Base-by-base conservation (phyloP, 2,329 filamentous ascomycete species). In the Fusarium mundagurra region DNA sequence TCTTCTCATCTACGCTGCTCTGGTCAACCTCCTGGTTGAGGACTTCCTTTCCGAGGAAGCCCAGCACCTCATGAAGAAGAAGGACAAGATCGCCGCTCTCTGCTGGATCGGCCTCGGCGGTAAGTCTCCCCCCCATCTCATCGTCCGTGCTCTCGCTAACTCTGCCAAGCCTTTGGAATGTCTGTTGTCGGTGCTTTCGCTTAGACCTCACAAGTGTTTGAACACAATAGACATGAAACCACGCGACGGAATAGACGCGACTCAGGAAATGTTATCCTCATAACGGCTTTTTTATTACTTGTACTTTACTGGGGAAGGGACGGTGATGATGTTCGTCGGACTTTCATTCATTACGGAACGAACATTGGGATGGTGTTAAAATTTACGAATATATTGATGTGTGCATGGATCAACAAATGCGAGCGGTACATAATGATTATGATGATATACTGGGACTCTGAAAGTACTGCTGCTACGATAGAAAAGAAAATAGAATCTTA, bases 21-120 rank as follows among this genome's bases (percentile, higher is more conserved):
- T 92, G 12, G 90, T 92, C 5, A 90, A 92, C 78, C 81, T 92
- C 36, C 81, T 92, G 41, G 89, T 89, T 9, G 90, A 92, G 75
- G 90, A 92, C 77, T 92, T 92, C 82, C 82, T 92, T 24, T 91
- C 89, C 0, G 88, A 90, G 60, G 88, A 90, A 76, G 86, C 86
- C 0, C 81, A 84, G 57, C 79, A 81, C n/a, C 79, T 84, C 5
- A 81, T 91, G 84, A 86, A 81, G 7, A 86, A 84, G 76, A 88
- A 84, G 72, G 84, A 87, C 61, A 89, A 88, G 82, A 88, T 86
- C 36, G 73, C 78, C 5, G 90, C 89, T 0, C 90, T 91, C 77
- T 69, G 75, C 61, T 89, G 79, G 74, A 85, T 89, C 20, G 81
- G 89, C 39, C 76, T 85, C 6, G 88, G 88, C 83, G 87, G 88